Evolutionary conservation across 305 asterid species (phyloP), one percentile per base, ranked within the genome.

Genomic region (Fraxinus sp.): DNA sequence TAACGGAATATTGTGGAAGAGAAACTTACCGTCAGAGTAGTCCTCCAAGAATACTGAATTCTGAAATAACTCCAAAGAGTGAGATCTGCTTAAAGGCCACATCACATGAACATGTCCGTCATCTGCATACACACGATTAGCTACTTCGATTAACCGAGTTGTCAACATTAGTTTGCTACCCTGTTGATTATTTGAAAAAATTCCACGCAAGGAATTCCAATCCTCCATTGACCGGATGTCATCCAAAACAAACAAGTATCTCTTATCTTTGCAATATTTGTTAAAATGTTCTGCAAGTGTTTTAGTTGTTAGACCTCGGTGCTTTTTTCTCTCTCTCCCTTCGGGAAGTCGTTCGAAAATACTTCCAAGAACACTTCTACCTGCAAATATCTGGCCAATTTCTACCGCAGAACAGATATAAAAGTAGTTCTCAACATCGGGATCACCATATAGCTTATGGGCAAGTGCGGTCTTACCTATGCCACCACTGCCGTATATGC

Each of bases 381-480:
- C 24, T 24, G 52, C 1, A 7, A 71, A 35, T 0, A 32, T 32
- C 5, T 5, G 39, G 11, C 73, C 3, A 14, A 78, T 62, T 9
- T 3, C 1, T n/a, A 72, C 64, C 83, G 85, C 83, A 59, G 71
- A 52, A 2, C 16, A 7, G 11, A 6, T 3, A 0, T 14, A 0
- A 41, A 11, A 22, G 1, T 33, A 1, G 4, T 3, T 0, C 32
- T 0, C 0, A 33, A 76, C 22, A 1, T 49, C 32, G 0, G 0
- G 0, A 30, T 28, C 22, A 0, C 10, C 4, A 16, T n/a, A 85
- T 4, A 87, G 7, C 11, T 22, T 57, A 41, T 5, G 8, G 0
- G 86, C 85, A 20, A 87, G 72, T 26, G 79, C 13, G 10, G 89
- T 82, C 84, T 86, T 86, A 24, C 87, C 87, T 0, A 37, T 68